Evolutionary conservation across 805 yeast genomes (phyloP).

Genomic region (Sugiyamaella smithiae): DNA sequence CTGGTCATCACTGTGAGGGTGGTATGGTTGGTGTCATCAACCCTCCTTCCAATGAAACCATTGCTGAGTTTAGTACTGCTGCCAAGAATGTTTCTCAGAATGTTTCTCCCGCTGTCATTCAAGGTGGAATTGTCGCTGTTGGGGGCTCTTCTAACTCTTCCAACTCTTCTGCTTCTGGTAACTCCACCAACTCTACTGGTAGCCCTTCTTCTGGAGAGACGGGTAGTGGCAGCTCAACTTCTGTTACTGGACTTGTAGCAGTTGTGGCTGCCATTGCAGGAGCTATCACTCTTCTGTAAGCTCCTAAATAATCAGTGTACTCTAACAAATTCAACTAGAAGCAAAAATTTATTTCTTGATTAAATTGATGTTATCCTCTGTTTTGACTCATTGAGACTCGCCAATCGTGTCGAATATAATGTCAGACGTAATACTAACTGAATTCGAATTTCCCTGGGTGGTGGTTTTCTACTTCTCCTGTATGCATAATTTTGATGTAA

Average conservation of each 20-base stretch:
- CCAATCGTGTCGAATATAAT: too few relatives aligned
- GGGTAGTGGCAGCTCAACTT: neutral
- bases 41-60: constrained; percentile 20
- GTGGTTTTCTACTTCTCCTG: too few relatives aligned
- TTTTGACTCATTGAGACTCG: too few relatives aligned
- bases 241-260: constrained; percentile 4
- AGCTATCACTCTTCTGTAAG: neutral
- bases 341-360: too few relatives aligned
- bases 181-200: constrained; percentile 8
- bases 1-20: constrained; percentile 21
- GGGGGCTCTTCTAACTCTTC: neutral
- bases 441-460: too few relatives aligned
- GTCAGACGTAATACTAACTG: too few relatives aligned
- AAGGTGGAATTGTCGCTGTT: constrained; percentile 11
- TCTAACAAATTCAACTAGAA: too few relatives aligned
- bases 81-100: constrained; percentile 14
- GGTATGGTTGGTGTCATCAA: constrained; percentile 30
- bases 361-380: too few relatives aligned
- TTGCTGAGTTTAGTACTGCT: constrained; percentile 12
- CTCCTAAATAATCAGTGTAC: too few relatives aligned
- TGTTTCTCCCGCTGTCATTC: constrained; percentile 17
- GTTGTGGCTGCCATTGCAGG: constrained; percentile 1
- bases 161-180: constrained; percentile 5
- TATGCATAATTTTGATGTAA: too few relatives aligned
- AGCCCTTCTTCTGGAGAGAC: neutral